Base-by-base conservation (phyloP, 768 basidiomycete genomes). In the Russula sp. region DNA sequence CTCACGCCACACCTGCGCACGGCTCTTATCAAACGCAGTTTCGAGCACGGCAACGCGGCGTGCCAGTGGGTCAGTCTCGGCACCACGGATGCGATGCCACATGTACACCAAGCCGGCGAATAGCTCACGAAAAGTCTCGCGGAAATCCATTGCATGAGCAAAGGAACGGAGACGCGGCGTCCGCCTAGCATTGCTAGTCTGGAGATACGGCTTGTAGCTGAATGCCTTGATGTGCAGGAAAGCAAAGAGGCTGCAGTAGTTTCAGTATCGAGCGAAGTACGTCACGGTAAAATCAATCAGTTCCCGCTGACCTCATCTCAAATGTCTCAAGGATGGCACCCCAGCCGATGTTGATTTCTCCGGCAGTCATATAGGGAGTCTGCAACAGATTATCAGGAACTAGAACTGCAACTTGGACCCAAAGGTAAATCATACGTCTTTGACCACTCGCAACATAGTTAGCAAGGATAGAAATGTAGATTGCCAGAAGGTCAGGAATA, bases 401-500 rank as follows among this genome's bases (percentile, higher is more conserved):
- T 59, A 39, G 55, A n/a, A 55, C 60, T 63, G 13, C 39, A 11
- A 49, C 27, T 20, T 14, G 4, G 55, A n/a, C 10, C n/a, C 37
- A 42, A 60, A 16, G 11, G 35, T 31, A 58, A 37, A 49, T 71
- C 79, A 50, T 68, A 86, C 86, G 71, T 82, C 80, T 73, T 87
- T 87, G 61, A 90, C 79, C 5, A 87, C 75, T 0, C 81, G 82
- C 59, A 86, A 74, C 71, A 81, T 77, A 44, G 76, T 78, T 13
- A 90, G 78, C 16, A 83, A 62, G 4, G 82, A 80, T 14, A 91
- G 77, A 39, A 83, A 75, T 0, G 80, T 83, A 16, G 84, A 80
- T 72, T 90, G 88, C 88, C 88, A 91, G 71, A 90, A 90, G 7
- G 86, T 88, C 18, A 89, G 74, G 70, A 89, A 88, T 0, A 89